Evolutionary conservation across 768 basidiomycete genomes (phyloP).

Genomic region (Tulasnella sp.): DNA sequence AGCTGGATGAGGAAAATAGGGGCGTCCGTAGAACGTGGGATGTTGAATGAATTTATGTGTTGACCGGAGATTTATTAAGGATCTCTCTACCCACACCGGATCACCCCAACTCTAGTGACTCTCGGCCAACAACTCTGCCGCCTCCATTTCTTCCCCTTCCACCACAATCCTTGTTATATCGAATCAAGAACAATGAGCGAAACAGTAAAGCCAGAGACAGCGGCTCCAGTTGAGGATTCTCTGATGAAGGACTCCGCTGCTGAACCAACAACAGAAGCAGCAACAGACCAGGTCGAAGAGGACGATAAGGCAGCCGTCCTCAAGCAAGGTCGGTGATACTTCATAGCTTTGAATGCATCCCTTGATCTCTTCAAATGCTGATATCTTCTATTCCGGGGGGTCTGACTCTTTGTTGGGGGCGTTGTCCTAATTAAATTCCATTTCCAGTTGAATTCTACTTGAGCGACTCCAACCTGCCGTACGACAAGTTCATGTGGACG

Average conservation of each 20-base stretch:
- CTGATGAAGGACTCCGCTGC: background rate
- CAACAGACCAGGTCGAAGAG: conserved; percentile 16
- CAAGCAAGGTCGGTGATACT: conserved; percentile 17
- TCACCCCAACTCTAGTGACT: background rate
- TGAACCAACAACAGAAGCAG: conserved; percentile 7
- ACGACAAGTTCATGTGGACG: conserved; percentile 94
- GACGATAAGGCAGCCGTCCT: conserved; percentile 23
- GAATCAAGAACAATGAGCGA: background rate
- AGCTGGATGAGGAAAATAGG: background rate
- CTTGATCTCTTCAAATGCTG: background rate
- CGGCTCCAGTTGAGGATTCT: background rate
- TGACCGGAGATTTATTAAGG: background rate
- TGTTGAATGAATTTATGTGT: conserved; percentile 1
- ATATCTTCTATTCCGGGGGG: background rate
- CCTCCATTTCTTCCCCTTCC: background rate
- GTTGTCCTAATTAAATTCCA: background rate
- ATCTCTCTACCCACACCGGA: background rate
- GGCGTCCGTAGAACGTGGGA: background rate
- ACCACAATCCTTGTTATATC: background rate
- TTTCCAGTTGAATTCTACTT: conserved; percentile 89
- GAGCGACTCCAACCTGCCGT: conserved; percentile 92
- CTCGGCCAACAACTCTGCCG: background rate
- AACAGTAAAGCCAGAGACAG: background rate
- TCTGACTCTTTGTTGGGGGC: background rate
- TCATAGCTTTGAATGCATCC: background rate